Percentiles rank a stretch among this genome's conserved stretches.
These are phyloP conservation scores for Ballota nigra DNA, from an alignment of 257 asterid species.

Conservation along the genomic window DNA sequence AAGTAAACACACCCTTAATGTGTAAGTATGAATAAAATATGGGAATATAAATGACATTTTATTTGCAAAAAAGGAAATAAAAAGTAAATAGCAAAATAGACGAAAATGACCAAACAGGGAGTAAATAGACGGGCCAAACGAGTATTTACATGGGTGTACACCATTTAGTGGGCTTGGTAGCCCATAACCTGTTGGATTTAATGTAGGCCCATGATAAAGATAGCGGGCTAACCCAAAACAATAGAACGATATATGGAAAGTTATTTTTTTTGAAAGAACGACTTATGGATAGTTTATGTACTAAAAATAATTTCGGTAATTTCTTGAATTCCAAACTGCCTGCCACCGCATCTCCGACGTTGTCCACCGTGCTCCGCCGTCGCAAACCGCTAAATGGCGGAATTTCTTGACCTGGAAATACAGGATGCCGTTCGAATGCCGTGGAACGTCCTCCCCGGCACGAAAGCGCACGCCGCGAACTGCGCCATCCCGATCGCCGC, in stretches of 20 bases:
- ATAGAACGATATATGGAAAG: not conserved
- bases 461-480: constrained; percentile 82
- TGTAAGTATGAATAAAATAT: no score
- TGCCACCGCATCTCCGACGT: constrained; percentile 32
- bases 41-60: no score
- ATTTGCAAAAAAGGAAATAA: no score
- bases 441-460: constrained; percentile 96
- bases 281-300: no score
- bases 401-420: constrained; percentile 69
- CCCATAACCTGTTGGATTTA: not conserved
- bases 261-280: not conserved
- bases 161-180: not conserved
- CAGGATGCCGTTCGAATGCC: constrained; percentile 97
- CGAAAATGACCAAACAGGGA: no score
- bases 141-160: no score
- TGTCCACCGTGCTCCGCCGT: constrained; percentile 15
- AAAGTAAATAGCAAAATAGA: no score
- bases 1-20: no score
- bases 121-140: no score
- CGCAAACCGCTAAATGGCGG: constrained; percentile 53
- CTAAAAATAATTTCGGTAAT: not conserved
- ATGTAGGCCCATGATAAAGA: not conserved
- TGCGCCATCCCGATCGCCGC: constrained; percentile 94
- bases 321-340: constrained; percentile 27
- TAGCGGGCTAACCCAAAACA: not conserved